Percentiles rank a stretch among this genome's conserved stretches.
Conservation (phyloP, 2,329 filamentous ascomycete species). For the Claviceps humidiphila region DNA sequence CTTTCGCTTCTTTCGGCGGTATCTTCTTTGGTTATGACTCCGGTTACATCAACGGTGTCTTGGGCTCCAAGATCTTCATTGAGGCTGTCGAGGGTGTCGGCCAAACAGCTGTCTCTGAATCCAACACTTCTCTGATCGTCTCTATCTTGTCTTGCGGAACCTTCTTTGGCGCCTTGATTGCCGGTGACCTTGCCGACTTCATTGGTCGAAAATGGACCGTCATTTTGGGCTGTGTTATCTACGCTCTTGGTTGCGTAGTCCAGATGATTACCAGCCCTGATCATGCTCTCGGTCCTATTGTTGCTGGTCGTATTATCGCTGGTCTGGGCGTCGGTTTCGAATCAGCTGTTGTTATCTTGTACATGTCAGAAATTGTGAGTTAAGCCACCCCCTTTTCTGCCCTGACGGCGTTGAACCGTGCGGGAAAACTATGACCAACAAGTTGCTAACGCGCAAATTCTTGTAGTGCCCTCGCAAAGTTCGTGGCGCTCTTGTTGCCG, state of each 20-base stretch:
- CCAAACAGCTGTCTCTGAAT: constrained; percentile 21
- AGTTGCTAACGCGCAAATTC: background rate
- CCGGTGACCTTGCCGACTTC: constrained; percentile 63
- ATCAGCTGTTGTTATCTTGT: constrained; percentile 67
- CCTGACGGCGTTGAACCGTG: too few species aligned
- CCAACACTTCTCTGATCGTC: constrained; percentile 45
- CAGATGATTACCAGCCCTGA: constrained; percentile 42
- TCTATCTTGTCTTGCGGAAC: constrained; percentile 68
- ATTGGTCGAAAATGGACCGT: constrained; percentile 62
- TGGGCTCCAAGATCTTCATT: constrained; percentile 39
- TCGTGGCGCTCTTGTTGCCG: constrained; percentile 63
- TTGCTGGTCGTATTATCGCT: constrained; percentile 60
- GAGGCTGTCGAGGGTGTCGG: constrained; percentile 32
- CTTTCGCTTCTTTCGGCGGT: constrained; percentile 57
- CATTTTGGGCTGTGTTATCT: constrained; percentile 58
- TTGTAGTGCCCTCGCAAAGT: constrained; percentile 50
- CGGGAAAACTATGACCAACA: background rate
- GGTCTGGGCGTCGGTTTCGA: constrained; percentile 72
- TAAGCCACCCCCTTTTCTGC: too few species aligned
- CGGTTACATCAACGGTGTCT: constrained; percentile 58
- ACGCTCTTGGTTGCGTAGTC: constrained; percentile 53
- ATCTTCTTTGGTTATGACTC: constrained; percentile 74
- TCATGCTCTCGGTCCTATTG: constrained; percentile 46
- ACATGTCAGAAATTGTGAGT: constrained; percentile 71
- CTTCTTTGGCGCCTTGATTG: constrained; percentile 67